Conservation (phyloP, 1,284 basidiomycete genomes). For the Serendipita sp. region DNA sequence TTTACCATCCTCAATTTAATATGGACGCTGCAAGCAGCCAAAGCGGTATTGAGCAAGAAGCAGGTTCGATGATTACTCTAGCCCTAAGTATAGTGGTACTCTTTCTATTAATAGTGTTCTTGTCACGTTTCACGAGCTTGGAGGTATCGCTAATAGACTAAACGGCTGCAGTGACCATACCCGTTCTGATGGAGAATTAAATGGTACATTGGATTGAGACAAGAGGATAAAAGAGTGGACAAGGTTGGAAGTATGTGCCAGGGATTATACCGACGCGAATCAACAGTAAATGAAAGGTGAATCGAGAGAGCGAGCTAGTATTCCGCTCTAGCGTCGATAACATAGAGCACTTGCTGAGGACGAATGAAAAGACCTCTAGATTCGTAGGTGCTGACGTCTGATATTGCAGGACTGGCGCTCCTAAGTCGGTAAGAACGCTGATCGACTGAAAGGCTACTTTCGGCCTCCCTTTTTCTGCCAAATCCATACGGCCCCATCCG, state of each 20-base stretch:
- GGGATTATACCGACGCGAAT: too few relatives aligned
- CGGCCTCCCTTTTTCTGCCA: not conserved
- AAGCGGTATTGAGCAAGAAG: too few relatives aligned
- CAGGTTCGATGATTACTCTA: too few relatives aligned
- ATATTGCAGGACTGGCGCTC: constrained; percentile 53
- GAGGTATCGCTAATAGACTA: too few relatives aligned
- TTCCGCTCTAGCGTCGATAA: constrained; percentile 42
- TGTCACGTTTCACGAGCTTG: too few relatives aligned
- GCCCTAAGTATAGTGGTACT: too few relatives aligned
- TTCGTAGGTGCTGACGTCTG: constrained; percentile 46
- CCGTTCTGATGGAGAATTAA: too few relatives aligned
- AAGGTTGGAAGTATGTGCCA: too few relatives aligned
- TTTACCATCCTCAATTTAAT: not conserved
- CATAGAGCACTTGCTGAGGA: constrained; percentile 69
- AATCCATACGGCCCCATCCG: constrained; percentile 33
- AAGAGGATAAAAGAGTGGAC: too few relatives aligned
- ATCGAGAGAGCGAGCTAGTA: not conserved
- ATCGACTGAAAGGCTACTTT: constrained; percentile 16
- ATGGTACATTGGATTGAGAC: too few relatives aligned
- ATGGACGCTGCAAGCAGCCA: not conserved
- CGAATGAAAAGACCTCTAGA: constrained; percentile 62
- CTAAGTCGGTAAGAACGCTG: constrained; percentile 52
- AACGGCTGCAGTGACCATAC: too few relatives aligned
- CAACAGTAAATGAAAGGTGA: not conserved
- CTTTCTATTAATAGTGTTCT: too few relatives aligned